phyloP scores from a whole-genome alignment of 2,329 filamentous ascomycete species.

The Sarocladium oryzae region DNA sequence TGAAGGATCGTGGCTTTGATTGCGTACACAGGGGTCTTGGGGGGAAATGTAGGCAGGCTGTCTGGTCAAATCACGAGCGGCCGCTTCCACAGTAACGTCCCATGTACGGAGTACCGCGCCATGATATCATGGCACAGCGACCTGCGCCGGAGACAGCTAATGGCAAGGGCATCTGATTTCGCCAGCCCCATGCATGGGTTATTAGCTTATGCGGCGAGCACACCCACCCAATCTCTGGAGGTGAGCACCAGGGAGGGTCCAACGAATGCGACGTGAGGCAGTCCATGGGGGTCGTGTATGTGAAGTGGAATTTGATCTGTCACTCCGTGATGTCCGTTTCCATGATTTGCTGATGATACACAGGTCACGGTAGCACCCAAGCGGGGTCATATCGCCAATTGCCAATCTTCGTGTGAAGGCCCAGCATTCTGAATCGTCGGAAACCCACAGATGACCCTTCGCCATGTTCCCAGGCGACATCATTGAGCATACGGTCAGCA shows the following conservation, averaged over 20 bases:
- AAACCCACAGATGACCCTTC: neutral
- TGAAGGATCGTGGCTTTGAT: neutral
- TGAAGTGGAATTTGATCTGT: neutral
- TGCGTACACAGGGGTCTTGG: neutral
- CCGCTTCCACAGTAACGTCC: constrained; percentile 1
- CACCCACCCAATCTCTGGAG: neutral
- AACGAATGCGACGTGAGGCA: constrained; percentile 1
- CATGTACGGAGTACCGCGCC: constrained; percentile 2
- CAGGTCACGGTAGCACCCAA: constrained; percentile 1
- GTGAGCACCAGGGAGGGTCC: constrained; percentile 1
- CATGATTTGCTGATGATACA: neutral
- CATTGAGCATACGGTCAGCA: neutral
- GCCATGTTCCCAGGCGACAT: neutral
- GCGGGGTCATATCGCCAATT: neutral
- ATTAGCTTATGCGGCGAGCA: constrained; percentile 7
- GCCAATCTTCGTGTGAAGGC: neutral
- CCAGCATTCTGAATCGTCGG: neutral
- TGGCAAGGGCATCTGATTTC: constrained; percentile 7
- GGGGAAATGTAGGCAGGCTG: neutral
- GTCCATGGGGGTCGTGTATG: neutral
- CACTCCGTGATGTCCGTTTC: neutral
- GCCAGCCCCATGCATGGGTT: neutral
- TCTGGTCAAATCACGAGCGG: neutral
- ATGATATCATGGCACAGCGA: constrained; percentile 13
- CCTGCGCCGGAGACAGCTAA: constrained; percentile 6